These are phyloP conservation scores for Ophiostoma novo-ulmi DNA, from an alignment of 2,329 filamentous ascomycete species.

Conservation along the genomic window DNA sequence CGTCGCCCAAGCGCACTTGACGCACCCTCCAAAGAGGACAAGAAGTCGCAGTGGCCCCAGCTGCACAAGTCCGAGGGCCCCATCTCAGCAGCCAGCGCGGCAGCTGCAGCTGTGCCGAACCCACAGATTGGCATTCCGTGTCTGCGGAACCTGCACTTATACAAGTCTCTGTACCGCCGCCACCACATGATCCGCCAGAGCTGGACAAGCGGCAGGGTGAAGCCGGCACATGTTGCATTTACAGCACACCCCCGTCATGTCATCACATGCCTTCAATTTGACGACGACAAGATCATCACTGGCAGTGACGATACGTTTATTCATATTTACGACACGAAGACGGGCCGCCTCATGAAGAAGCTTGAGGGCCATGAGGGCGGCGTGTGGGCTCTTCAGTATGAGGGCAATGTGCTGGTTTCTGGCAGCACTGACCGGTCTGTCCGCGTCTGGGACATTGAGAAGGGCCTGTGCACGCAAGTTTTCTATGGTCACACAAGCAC, in stretches of 20 bases:
- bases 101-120: slow-evolving; percentile 74
- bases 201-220: slow-evolving; percentile 82
- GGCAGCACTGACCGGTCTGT: slow-evolving; percentile 95
- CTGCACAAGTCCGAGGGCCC: slow-evolving; percentile 69
- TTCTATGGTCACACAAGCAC: slow-evolving; percentile 98
- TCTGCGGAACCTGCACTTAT: slow-evolving; percentile 80
- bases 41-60: slow-evolving; percentile 38
- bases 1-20: slow-evolving; percentile 49
- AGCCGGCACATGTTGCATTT: slow-evolving; percentile 89
- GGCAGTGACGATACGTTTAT: slow-evolving; percentile 97
- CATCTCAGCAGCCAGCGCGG: slow-evolving; percentile 77
- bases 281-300: slow-evolving; percentile 95
- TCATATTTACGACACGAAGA: slow-evolving; percentile 96
- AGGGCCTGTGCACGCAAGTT: slow-evolving; percentile 84
- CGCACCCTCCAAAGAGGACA: slow-evolving; percentile 39
- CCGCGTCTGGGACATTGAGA: slow-evolving; percentile 98
- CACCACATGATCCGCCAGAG: slow-evolving; percentile 85
- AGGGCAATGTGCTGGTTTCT: slow-evolving; percentile 90
- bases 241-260: slow-evolving; percentile 94
- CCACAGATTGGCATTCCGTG: slow-evolving; percentile 73
- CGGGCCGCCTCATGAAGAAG: slow-evolving; percentile 74
- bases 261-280: slow-evolving; percentile 95
- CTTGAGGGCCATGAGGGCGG: slow-evolving; percentile 93
- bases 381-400: slow-evolving; percentile 95
- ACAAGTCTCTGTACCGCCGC: slow-evolving; percentile 91